Evolutionary conservation across 352 stramenopile species (phyloP).

Genomic region (Blastocystis sp.): DNA sequence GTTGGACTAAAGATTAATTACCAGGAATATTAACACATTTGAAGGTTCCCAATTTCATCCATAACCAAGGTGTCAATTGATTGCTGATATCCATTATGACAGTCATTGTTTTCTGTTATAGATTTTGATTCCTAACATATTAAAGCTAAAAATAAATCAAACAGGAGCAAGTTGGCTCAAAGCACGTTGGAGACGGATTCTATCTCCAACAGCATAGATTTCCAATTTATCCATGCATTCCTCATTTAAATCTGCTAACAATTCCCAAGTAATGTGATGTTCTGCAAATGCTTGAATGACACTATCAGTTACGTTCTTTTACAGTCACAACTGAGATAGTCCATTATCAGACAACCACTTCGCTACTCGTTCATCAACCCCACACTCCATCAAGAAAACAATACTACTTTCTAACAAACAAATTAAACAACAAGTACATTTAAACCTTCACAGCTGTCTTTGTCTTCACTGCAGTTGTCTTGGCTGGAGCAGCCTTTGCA

Average conservation of each 20-base stretch:
- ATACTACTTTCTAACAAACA: too few species aligned
- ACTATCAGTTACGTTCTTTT: neutral
- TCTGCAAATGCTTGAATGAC: neutral
- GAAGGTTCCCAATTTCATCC: neutral
- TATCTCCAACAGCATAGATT: constrained; percentile 9
- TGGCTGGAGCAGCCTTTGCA: too few species aligned
- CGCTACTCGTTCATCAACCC: neutral
- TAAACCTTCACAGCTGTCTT: too few species aligned
- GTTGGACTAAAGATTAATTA: neutral
- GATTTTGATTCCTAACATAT: neutral
- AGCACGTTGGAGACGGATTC: neutral
- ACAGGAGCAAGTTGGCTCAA: neutral
- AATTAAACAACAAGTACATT: too few species aligned
- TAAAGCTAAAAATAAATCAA: neutral
- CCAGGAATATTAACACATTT: neutral
- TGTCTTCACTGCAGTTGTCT: too few species aligned
- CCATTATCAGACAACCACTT: constrained; percentile 3
- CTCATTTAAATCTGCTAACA: neutral
- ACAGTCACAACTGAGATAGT: neutral
- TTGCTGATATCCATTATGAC: neutral
- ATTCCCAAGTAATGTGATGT: neutral
- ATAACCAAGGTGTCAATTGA: neutral
- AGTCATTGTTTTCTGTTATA: neutral
- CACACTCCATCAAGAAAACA: neutral
- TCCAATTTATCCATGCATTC: constrained; percentile 3